Evolutionary conservation across 208 protist species (phyloP).

Genomic region (Jaenimonas drosophilae): DNA sequence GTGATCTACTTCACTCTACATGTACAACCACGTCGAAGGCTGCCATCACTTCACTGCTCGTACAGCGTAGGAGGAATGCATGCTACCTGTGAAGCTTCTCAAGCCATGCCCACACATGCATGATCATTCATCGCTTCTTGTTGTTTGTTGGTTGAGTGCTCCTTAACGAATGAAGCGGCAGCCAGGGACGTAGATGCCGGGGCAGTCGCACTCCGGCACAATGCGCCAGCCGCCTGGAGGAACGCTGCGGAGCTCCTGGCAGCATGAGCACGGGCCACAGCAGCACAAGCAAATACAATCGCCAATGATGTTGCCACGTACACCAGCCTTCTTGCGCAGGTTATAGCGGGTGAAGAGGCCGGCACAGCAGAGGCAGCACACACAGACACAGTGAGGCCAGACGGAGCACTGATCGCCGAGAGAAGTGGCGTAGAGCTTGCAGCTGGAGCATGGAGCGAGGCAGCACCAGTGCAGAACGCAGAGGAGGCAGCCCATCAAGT

Average conservation of each 20-base stretch:
- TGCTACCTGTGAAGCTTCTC: too few species aligned
- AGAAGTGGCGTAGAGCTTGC: constrained; percentile 41
- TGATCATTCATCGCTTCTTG: too few species aligned
- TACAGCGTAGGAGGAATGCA: too few species aligned
- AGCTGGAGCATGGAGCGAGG: constrained; percentile 25
- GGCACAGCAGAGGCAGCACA: constrained; percentile 21
- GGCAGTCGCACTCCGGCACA: constrained; percentile 3
- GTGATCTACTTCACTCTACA: too few species aligned
- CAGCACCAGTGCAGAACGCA: constrained; percentile 39
- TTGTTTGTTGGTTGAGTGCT: too few species aligned
- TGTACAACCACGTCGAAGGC: too few species aligned
- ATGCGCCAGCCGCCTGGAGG: constrained; percentile 10
- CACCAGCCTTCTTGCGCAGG: constrained; percentile 31
- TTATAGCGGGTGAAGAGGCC: constrained; percentile 38
- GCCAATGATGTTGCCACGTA: constrained; percentile 40
- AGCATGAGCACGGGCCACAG: constrained; percentile 40
- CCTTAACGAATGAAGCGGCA: constrained; percentile 11
- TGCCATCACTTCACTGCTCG: too few species aligned
- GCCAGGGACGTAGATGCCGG: constrained; percentile 1
- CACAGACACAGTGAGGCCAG: constrained; percentile 39
- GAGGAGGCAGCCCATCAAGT: constrained; percentile 17
- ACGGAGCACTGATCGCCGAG: constrained; percentile 40
- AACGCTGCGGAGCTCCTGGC: constrained; percentile 43
- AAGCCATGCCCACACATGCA: too few species aligned
- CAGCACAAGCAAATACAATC: constrained; percentile 48